Conservation (phyloP, 78 protist genomes). For the Creolimax fragrantissima region DNA sequence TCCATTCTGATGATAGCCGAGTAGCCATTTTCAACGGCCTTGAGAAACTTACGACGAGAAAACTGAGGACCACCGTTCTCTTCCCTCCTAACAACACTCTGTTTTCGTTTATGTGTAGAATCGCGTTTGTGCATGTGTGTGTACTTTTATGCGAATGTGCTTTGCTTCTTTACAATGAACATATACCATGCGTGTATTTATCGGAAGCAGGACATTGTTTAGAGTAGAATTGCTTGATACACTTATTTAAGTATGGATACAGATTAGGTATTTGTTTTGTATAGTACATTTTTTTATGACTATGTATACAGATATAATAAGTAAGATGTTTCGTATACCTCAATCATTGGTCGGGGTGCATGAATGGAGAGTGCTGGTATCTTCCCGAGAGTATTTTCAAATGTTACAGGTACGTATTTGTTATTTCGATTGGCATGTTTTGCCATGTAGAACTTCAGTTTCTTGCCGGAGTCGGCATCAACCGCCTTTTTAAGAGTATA, state of each 20-base stretch:
- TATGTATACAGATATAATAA: no score
- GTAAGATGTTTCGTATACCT: background rate
- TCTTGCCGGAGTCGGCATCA: background rate
- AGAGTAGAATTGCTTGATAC: no score
- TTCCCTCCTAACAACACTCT: background rate
- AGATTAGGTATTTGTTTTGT: no score
- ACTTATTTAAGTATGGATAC: no score
- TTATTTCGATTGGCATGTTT: background rate
- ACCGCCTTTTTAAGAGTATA: background rate
- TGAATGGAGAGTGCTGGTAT: background rate
- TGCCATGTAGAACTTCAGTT: background rate
- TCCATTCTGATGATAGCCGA: background rate
- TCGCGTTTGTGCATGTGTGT: no score
- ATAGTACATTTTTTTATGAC: no score
- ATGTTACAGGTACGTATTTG: background rate
- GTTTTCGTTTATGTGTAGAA: no score
- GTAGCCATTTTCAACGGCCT: background rate
- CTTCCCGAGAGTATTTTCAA: constrained; percentile 7
- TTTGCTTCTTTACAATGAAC: no score
- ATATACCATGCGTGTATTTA: no score
- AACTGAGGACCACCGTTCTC: background rate
- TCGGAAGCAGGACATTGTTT: no score
- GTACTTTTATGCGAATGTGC: no score
- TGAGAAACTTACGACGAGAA: background rate
- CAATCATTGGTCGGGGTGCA: background rate